Base-by-base conservation (phyloP, 805 yeast species). In the Candida morakotiae region DNA sequence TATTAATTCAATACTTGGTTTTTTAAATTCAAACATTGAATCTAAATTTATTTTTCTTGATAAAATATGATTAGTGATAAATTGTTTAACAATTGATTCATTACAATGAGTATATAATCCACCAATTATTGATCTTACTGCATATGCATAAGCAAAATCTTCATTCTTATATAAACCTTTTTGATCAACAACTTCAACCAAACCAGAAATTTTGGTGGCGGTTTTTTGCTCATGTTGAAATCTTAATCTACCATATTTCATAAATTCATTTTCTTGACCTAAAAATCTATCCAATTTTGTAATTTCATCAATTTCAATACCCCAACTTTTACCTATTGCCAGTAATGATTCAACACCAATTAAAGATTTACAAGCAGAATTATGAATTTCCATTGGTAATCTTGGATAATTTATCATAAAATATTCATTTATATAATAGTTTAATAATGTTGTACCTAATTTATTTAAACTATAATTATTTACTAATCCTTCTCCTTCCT, bases 1-100 rank as follows among this genome's bases (percentile, higher is more conserved):
- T 1, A 87, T 74, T 42, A 93, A 70, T 56, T 89, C 93, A 57
- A 93, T 75, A 10, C 91, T 83, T 28, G 98, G 96, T 55, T 83
- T 83, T 49, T 76, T 79, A 58, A 93, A 87, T 51, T 77, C 77
- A 60, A 93, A 83, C 75, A 91, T 73, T 38, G 77, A 67, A 26
- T 79, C 67, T 32, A 91, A 66, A 41, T 84, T 88, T 26, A 93
- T 62, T 53, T 87, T 79, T 62, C 96, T 79, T n/a, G 95, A 82
- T 40, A 89, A 66, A 28, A 91, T 75, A 56, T 87, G 91, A 45
- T 77, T 74, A 34, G 73, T 58, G 41, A 93, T 83, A 60, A 93
- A 91, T 36, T 69, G 49, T 45, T 79, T 77, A 13, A 94, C 77
- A 11, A 71, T 70, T 14, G 68, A 73, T 45, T 79, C 78, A 19